Percentiles rank a stretch among this genome's conserved stretches.
Conservation (phyloP, 495 filamentous ascomycete genomes). For the Cercophora samala region DNA sequence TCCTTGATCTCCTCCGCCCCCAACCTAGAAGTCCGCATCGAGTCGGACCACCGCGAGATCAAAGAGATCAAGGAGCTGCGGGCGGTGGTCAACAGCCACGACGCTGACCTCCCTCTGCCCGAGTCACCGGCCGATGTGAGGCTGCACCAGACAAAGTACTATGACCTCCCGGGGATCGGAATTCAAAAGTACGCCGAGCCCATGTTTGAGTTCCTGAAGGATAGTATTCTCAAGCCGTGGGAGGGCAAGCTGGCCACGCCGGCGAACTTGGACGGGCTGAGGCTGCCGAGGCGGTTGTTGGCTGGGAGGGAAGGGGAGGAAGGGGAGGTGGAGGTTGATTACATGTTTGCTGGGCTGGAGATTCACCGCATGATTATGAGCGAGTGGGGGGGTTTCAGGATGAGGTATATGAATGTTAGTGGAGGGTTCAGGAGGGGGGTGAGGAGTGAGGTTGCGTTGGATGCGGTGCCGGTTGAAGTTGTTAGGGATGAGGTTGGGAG, state of each 20-base stretch:
- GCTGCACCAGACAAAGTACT: conserved; percentile 37
- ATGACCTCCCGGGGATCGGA: conserved; percentile 20
- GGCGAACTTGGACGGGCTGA: conserved; percentile 33
- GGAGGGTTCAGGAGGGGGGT: conserved; percentile 42
- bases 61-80: conserved; percentile 24
- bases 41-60: conserved; percentile 27
- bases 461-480: conserved; percentile 26
- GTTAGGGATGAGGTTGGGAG: not conserved
- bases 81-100: conserved; percentile 22
- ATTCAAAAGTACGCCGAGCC: conserved; percentile 24
- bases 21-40: conserved; percentile 40
- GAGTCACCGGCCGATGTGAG: conserved; percentile 38
- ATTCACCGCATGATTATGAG: conserved; percentile 37
- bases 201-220: conserved; percentile 37
- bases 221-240: conserved; percentile 35
- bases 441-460: conserved; percentile 43
- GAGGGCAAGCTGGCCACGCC: conserved; percentile 38
- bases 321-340: conserved; percentile 35
- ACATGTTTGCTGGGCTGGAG: conserved; percentile 48
- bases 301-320: not conserved
- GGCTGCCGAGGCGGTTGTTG: conserved; percentile 35
- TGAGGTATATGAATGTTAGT: conserved; percentile 46
- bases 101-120: conserved; percentile 37
- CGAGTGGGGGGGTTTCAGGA: conserved; percentile 35
- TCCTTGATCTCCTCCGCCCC: conserved; percentile 21